Evolutionary conservation across 768 basidiomycete species (phyloP).

Genomic region (Trametes punicea): DNA sequence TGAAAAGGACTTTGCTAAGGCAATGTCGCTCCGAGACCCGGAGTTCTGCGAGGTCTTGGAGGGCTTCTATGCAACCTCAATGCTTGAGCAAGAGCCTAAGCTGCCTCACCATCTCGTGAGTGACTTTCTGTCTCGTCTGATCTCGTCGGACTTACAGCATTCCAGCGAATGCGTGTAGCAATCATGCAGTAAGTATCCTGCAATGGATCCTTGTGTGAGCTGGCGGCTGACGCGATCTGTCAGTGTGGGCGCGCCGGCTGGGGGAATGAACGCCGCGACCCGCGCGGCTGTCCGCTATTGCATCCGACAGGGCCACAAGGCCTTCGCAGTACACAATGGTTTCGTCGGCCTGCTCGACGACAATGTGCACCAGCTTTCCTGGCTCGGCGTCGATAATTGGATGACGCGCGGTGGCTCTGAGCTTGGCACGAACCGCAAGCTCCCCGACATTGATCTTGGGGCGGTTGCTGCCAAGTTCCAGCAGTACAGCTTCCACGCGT

Average conservation of each 20-base stretch:
- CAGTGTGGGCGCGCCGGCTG: conserved; percentile 95
- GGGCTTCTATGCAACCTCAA: conserved; percentile 78
- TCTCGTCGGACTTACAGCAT: neutral
- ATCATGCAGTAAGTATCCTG: conserved; percentile 70
- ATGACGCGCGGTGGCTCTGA: conserved; percentile 95
- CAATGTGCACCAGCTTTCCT: conserved; percentile 79
- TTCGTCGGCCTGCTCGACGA: conserved; percentile 94
- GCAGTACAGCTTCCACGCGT: conserved; percentile 68
- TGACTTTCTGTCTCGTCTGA: neutral
- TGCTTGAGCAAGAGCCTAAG: conserved; percentile 40
- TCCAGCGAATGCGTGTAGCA: conserved; percentile 70
- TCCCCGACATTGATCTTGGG: conserved; percentile 86
- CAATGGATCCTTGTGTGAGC: neutral
- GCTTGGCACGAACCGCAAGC: conserved; percentile 90
- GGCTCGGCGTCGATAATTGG: conserved; percentile 98
- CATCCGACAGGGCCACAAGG: conserved; percentile 84
- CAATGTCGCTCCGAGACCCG: conserved; percentile 84
- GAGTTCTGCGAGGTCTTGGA: conserved; percentile 87
- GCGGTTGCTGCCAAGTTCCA: conserved; percentile 91
- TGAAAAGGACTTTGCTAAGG: conserved; percentile 78
- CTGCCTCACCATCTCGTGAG: conserved; percentile 33
- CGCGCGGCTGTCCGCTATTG: conserved; percentile 94
- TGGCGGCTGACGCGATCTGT: neutral
- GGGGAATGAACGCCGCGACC: conserved; percentile 98
- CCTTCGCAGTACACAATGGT: conserved; percentile 93